These are phyloP conservation scores for Sisymbrium altissimum DNA, from an alignment of 345 rosid genomes.

Conservation along the genomic window DNA sequence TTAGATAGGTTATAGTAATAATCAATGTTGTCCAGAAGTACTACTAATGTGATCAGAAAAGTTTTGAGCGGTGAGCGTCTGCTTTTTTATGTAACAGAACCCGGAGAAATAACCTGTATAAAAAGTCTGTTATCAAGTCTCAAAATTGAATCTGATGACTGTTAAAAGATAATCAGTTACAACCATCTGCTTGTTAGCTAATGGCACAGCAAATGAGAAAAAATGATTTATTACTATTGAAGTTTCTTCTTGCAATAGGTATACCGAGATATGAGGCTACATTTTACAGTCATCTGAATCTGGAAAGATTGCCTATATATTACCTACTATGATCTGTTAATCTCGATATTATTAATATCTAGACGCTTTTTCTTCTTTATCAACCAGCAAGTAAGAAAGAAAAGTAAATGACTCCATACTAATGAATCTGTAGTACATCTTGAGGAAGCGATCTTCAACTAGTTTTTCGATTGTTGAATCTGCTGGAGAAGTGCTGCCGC, in stretches of 20 bases:
- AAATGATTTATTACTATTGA: not conserved
- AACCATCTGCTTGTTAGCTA: not conserved
- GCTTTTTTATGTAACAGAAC: no score
- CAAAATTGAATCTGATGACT: no score
- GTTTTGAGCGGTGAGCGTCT: not conserved
- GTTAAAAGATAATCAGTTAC: not conserved
- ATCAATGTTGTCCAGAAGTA: not conserved
- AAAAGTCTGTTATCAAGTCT: no score
- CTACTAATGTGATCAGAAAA: not conserved
- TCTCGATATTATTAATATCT: not conserved
- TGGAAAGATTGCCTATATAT: not conserved
- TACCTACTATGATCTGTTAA: not conserved
- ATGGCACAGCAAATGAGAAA: conserved; percentile 1
- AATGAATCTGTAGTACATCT: not conserved
- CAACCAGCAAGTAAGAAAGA: not conserved
- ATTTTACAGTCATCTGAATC: not conserved
- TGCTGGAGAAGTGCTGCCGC: conserved; percentile 98
- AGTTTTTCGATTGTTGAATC: conserved; percentile 78
- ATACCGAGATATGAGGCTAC: not conserved
- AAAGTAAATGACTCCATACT: not conserved
- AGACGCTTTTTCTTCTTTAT: not conserved
- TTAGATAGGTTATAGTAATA: not conserved
- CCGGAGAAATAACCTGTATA: no score
- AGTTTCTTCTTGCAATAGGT: not conserved
- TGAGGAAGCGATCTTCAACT: conserved; percentile 24